A percentile compares a stretch with the other conserved stretches of the same genome.
phyloP scores from a whole-genome alignment of 2,329 filamentous ascomycete genomes.

The Penicillium capsulatum region DNA sequence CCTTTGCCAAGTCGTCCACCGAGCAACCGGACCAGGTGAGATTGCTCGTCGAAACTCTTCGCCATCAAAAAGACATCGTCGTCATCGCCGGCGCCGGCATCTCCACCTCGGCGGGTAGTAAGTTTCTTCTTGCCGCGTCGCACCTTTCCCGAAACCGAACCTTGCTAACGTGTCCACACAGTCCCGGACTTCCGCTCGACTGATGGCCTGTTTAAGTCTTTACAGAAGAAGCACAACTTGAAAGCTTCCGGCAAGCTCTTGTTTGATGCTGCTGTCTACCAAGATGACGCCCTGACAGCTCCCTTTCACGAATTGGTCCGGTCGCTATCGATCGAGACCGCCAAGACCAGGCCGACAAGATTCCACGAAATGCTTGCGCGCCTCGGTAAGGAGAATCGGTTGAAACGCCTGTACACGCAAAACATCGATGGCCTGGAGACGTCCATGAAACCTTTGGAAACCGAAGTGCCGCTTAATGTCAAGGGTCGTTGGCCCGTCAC shows the following conservation, averaged over 20 bases:
- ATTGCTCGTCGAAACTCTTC: slow-evolving; percentile 67
- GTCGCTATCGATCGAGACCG: slow-evolving; percentile 73
- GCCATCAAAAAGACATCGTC: slow-evolving; percentile 92
- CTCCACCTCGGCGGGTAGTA: slow-evolving; percentile 89
- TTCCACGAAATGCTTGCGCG: slow-evolving; percentile 95
- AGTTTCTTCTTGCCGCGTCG: slow-evolving; percentile 39
- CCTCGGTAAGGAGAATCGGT: slow-evolving; percentile 76
- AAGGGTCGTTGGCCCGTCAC: slow-evolving; percentile 92
- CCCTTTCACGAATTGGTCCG: slow-evolving; percentile 97
- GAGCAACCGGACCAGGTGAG: slow-evolving; percentile 62
- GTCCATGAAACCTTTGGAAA: slow-evolving; percentile 71
- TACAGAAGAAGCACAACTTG: slow-evolving; percentile 81
- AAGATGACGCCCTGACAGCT: slow-evolving; percentile 79
- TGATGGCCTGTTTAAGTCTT: slow-evolving; percentile 78
- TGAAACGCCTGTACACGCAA: slow-evolving; percentile 89
- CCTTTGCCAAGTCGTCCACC: slow-evolving; percentile 52
- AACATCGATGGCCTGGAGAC: slow-evolving; percentile 97
- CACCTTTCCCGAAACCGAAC: too few relatives aligned
- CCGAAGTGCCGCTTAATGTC: slow-evolving; percentile 71
- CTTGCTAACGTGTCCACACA: slow-evolving; percentile 34
- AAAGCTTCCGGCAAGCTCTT: slow-evolving; percentile 92
- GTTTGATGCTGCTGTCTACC: slow-evolving; percentile 97
- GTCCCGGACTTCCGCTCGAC: slow-evolving; percentile 95
- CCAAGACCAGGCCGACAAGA: slow-evolving; percentile 71
- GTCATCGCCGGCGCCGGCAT: slow-evolving; percentile 96